Percentiles rank a stretch among this genome's conserved stretches.
phyloP scores from a whole-genome alignment of 225 moss, liverwort and hornwort species.

The Pseudisothecium myosuroides region DNA sequence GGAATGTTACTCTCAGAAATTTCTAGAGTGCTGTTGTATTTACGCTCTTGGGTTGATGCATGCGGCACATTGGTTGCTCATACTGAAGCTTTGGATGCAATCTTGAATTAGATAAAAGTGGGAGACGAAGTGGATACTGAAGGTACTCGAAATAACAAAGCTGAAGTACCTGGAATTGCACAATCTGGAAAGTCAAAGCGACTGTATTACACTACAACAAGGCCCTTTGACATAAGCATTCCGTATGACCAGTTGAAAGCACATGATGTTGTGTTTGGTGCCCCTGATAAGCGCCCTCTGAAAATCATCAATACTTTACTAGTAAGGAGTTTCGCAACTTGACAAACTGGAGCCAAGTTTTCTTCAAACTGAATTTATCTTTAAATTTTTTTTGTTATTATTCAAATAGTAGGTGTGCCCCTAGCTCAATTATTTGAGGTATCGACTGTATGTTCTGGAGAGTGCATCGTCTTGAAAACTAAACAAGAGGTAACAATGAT shows the following conservation, averaged over 20 bases:
- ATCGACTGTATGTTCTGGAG: not conserved
- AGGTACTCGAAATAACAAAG: constrained; percentile 24
- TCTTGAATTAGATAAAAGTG: constrained; percentile 24
- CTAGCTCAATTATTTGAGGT: not conserved
- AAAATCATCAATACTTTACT: constrained; percentile 80
- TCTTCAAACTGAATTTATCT: not conserved
- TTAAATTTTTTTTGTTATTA: not conserved
- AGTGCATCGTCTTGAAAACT: not conserved
- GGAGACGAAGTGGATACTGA: constrained; percentile 37
- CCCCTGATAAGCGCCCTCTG: constrained; percentile 88
- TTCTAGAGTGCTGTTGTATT: not conserved
- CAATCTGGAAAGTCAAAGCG: constrained; percentile 53
- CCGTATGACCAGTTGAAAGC: constrained; percentile 79
- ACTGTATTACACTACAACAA: constrained; percentile 71
- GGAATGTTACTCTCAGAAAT: not conserved
- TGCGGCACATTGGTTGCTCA: not conserved
- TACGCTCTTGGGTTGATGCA: not conserved
- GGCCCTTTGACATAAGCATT: constrained; percentile 76
- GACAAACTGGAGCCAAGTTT: not conserved
- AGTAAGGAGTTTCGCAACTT: constrained; percentile 24
- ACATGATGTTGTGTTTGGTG: constrained; percentile 83
- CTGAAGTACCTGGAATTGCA: constrained; percentile 37
- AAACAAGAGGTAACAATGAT: not conserved
- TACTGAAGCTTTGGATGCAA: not conserved
- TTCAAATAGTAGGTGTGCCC: not conserved